Evolutionary conservation across 2,329 filamentous ascomycete species (phyloP), one percentile per base, ranked within the genome.

Genomic region (Penicillium polonicum): DNA sequence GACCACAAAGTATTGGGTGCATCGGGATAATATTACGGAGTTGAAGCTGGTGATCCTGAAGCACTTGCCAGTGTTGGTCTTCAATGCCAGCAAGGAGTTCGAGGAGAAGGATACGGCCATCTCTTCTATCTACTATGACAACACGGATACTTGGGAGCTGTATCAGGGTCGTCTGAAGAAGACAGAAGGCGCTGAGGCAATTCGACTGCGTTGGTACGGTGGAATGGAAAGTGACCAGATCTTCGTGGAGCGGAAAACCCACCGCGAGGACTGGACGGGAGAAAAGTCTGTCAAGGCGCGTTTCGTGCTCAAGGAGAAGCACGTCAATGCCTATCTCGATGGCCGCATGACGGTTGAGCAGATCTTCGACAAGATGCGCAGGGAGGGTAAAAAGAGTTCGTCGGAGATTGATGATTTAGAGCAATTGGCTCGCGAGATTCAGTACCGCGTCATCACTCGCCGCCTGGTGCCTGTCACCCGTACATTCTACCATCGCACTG

Each of bases 1-100:
- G 72, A 99, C 94, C 0, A 99, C 94, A 33, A 99, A 99, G 77
- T 99, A 99, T 80, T 99, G 94, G 94, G 94, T 99, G 45, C 94
- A 99, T 71, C 91, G 90, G 3, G 94, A 97, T 76, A 99, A 99
- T 71, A 94, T 99, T 67, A 97, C 94, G 5, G 94, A 99, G 78
- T 78, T 99, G 61, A 99, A 99, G 80, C 87, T 99, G 74, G 93
- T 99, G 71, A 92, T 99, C 71, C 82, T 99, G 52, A 97, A 99
- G 82, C 94, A 99, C 79, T 82, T 99, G 61, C 94, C 94, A 0
- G 94, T 99, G 9, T 83, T 99, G 17, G 94, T 99, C 12, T 99
- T 97, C 82, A 99, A 97, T 72, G 84, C 93, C 15, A 95, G 88
- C 80, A 99, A 99, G 75, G 93, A 97, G 68, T 99, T 97, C 65